Evolutionary conservation across 805 yeast genomes (phyloP).

Genomic region (Hanseniaspora clermontiae): DNA sequence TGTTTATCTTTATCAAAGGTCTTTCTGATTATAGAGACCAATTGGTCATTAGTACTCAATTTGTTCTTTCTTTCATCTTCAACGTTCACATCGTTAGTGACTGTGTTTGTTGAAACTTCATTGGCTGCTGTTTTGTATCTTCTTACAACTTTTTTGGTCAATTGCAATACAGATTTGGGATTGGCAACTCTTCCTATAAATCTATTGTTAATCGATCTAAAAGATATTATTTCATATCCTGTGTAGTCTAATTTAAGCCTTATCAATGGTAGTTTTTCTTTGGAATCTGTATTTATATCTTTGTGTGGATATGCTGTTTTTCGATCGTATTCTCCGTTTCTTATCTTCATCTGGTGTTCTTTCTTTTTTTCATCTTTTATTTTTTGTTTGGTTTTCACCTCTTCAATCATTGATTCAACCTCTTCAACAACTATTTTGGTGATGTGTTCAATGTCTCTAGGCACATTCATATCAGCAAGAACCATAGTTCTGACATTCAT

Average conservation of each 20-base stretch:
- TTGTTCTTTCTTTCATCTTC: constrained; percentile 8
- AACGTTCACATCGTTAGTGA: constrained; percentile 9
- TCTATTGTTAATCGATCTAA: constrained; percentile 70
- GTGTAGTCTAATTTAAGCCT: constrained; percentile 77
- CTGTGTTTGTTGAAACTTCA: neutral
- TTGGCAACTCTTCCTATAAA: constrained; percentile 89
- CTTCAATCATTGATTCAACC: constrained; percentile 54
- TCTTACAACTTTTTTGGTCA: constrained; percentile 38
- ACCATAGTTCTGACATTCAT: constrained; percentile 59
- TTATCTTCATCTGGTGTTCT: neutral
- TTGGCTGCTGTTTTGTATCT: constrained; percentile 14
- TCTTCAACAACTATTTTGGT: constrained; percentile 44
- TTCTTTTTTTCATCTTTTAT: neutral
- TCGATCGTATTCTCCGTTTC: constrained; percentile 15
- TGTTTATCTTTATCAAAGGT: neutral
- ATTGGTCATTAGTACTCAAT: constrained; percentile 6
- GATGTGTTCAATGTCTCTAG: constrained; percentile 52
- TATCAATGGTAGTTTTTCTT: constrained; percentile 48
- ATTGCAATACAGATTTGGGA: constrained; percentile 69
- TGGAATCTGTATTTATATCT: constrained; percentile 31
- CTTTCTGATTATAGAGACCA: constrained; percentile 1
- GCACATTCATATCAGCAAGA: constrained; percentile 40
- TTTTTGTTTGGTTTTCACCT: constrained; percentile 33
- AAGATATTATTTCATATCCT: constrained; percentile 45
- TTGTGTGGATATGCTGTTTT: constrained; percentile 11